Percentiles rank a stretch among this genome's conserved stretches.
Conservation (phyloP, 768 basidiomycete species). For the Mycena alexandri region DNA sequence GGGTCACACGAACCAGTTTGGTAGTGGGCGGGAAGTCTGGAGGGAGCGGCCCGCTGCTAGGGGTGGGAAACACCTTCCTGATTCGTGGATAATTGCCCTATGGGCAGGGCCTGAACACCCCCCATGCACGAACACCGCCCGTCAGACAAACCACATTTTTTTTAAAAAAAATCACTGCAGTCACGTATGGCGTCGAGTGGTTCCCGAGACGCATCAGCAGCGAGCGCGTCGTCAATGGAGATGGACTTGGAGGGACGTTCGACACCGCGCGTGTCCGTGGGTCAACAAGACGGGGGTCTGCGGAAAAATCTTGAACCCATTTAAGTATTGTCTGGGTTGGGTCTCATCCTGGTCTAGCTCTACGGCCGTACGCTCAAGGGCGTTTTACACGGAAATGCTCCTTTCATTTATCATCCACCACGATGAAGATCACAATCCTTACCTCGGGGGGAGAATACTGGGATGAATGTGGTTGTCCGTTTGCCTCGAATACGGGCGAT, state of each 20-base stretch:
- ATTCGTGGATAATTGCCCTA: too few species aligned
- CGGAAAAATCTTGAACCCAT: slow-evolving; percentile 21
- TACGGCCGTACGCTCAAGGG: slow-evolving; percentile 3
- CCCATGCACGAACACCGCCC: too few species aligned
- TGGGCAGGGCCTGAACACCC: too few species aligned
- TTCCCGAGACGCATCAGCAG: slow-evolving; percentile 76
- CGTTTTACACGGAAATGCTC: neutral
- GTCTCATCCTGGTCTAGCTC: neutral
- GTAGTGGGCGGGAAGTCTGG: too few species aligned
- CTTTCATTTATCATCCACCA: slow-evolving; percentile 15
- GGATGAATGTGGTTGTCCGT: slow-evolving; percentile 97
- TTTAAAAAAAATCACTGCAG: too few species aligned
- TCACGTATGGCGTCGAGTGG: slow-evolving; percentile 76
- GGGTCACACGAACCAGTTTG: too few species aligned
- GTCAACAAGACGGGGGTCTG: slow-evolving; percentile 47
- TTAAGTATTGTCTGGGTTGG: neutral
- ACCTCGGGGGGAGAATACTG: slow-evolving; percentile 98
- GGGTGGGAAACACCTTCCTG: too few species aligned
- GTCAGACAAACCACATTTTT: too few species aligned
- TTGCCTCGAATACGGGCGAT: too few species aligned
- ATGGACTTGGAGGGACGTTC: slow-evolving; percentile 43
- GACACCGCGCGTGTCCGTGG: slow-evolving; percentile 55
- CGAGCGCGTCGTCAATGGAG: slow-evolving; percentile 48
- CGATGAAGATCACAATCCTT: slow-evolving; percentile 92
- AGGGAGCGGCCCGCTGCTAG: too few species aligned